Evolutionary conservation across 345 rosid genomes (phyloP), one percentile per base, ranked within the genome.

Genomic region (Nephelium lappaceum): DNA sequence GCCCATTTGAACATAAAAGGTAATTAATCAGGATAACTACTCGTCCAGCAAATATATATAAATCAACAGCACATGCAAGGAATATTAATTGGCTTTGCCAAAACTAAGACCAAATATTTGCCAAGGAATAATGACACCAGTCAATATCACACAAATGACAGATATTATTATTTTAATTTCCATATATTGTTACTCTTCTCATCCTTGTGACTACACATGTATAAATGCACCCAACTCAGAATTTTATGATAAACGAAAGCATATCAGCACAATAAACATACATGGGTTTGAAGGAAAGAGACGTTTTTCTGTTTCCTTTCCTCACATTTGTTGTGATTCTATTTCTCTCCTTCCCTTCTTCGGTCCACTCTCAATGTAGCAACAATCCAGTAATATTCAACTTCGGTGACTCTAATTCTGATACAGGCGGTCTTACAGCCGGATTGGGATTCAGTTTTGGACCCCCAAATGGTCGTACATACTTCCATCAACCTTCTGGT

Each of bases 391-490:
- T 76, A 6, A 69, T 76, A 16, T 81, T 81, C 69, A 71, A 45
- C 68, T 81, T 81, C 24, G 80, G 80, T 8, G 80, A 81, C 73
- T 81, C 83, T 7, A 81, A 81, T 49, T 71, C 83, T 1, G 80
- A 81, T 51, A 81, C 83, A 5, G 83, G 83, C n/a, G 83, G 80
- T 2, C 75, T 41, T 57, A 27, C 69, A 53, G 55, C 64, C 18
- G 83, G 83, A 38, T n/a, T 81, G 57, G 80, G 83, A 10, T 5
- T 81, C 69, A 73, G 73, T 11, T 84, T 83, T 7, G 82, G 85
- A 74, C 82, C 82, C 19, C 93, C 93, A 10, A 80, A 86, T 47
- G 93, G 91, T 27, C 89, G 88, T 31, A 77, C 91, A 8, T 83
- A 78, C 85, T 88, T 89, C 83, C 81, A 78, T 15, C 76, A 78